These are phyloP conservation scores for Leccinum subspadiceum DNA, from an alignment of 1,284 basidiomycete species.

Conservation along the genomic window DNA sequence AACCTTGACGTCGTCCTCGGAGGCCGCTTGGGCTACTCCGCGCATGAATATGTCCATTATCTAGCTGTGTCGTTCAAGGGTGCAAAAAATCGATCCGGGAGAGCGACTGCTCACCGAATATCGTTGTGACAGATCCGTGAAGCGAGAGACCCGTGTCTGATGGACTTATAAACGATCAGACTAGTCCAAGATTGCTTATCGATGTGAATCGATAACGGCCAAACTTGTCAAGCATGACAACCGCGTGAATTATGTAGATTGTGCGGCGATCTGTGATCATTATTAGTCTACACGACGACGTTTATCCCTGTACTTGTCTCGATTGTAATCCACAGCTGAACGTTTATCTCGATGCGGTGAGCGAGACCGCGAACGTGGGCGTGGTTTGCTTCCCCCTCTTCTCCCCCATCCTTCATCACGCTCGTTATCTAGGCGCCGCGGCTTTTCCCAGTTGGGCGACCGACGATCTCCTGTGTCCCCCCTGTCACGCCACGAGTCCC, in stretches of 20 bases:
- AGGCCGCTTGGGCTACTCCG: constrained; percentile 26
- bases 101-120: constrained; percentile 21
- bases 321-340: constrained; percentile 40
- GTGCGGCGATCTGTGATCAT: background rate
- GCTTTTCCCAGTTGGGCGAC: constrained; percentile 26
- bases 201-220: constrained; percentile 19
- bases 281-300: constrained; percentile 38
- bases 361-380: constrained; percentile 36
- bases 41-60: constrained; percentile 39
- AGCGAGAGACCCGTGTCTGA: background rate
- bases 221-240: constrained; percentile 1
- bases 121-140: constrained; percentile 8
- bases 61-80: constrained; percentile 2
- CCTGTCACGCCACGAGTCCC: constrained; percentile 44
- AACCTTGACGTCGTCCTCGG: constrained; percentile 34
- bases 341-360: constrained; percentile 35
- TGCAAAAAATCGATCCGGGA: background rate
- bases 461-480: constrained; percentile 30
- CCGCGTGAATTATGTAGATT: background rate
- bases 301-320: constrained; percentile 37
- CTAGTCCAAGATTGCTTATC: background rate
- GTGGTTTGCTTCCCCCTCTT: constrained; percentile 16
- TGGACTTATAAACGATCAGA: constrained; percentile 22
- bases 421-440: constrained; percentile 27
- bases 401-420: constrained; percentile 25